Evolutionary conservation across 2,329 filamentous ascomycete species (phyloP).

Genomic region (Myrmaecium sp.): DNA sequence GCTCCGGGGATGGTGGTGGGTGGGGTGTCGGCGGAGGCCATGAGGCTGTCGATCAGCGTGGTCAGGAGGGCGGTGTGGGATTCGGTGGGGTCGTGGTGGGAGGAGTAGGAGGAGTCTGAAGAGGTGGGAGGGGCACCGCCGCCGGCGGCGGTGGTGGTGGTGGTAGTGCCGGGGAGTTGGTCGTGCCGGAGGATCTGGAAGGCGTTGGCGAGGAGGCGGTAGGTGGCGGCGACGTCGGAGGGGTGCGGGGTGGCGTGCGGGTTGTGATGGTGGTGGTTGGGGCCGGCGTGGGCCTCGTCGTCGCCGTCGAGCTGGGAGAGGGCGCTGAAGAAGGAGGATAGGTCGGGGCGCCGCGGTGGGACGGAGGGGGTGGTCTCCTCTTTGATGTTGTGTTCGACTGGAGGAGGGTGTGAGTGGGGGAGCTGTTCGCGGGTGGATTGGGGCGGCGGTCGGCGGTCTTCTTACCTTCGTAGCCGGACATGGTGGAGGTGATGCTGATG

Average conservation of each 20-base stretch:
- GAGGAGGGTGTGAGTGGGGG: constrained; percentile 5
- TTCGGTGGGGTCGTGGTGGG: constrained; percentile 8
- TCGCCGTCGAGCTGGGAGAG: constrained; percentile 41
- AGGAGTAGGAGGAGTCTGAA: constrained; percentile 16
- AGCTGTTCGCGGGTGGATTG: constrained; percentile 6
- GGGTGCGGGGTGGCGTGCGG: constrained; percentile 43
- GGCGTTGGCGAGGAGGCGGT: constrained; percentile 42
- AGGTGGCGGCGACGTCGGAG: constrained; percentile 42
- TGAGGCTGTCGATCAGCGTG: constrained; percentile 35
- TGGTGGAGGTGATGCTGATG: constrained; percentile 73
- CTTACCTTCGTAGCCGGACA: constrained; percentile 45
- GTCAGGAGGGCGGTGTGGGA: constrained; percentile 11
- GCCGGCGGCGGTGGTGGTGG: too few relatives aligned
- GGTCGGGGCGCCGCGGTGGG: constrained; percentile 39
- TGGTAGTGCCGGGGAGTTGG: too few relatives aligned
- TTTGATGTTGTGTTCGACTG: constrained; percentile 33
- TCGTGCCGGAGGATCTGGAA: constrained; percentile 38
- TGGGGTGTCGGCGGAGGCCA: constrained; percentile 39
- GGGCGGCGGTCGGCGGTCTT: too few relatives aligned
- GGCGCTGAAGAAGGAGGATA: constrained; percentile 47
- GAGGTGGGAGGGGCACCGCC: too few relatives aligned
- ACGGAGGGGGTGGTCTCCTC: constrained; percentile 15
- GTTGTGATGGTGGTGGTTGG: constrained; percentile 33
- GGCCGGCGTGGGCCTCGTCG: constrained; percentile 31
- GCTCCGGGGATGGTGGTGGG: constrained; percentile 44